Evolutionary conservation across 306 rosid species (phyloP).

Genomic region (Sindora glabra): DNA sequence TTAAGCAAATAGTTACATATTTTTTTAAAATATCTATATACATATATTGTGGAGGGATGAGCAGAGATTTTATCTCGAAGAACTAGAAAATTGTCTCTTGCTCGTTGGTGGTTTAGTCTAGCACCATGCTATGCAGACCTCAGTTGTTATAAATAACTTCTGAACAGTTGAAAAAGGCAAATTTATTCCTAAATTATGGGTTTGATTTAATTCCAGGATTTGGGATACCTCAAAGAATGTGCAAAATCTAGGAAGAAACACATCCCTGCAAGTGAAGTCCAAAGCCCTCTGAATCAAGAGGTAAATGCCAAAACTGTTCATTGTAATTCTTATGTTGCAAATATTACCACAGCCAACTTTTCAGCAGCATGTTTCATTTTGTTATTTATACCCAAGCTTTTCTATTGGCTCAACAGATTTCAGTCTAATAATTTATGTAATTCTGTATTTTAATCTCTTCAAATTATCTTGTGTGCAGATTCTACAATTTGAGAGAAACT

Average conservation of each 20-base stretch:
- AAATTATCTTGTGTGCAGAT: constrained; percentile 41
- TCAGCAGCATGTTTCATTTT: background rate
- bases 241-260: constrained; percentile 35
- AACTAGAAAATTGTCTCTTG: too few species aligned
- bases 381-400: constrained; percentile 8
- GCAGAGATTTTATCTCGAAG: too few species aligned
- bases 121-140: constrained; percentile 14
- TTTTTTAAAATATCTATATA: too few species aligned
- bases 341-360: background rate
- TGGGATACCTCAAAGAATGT: constrained; percentile 38
- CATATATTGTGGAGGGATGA: too few species aligned
- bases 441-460: background rate
- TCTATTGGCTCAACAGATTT: background rate
- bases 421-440: background rate
- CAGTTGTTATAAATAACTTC: background rate
- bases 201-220: constrained; percentile 51
- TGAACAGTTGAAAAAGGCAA: background rate
- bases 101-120: constrained; percentile 12
- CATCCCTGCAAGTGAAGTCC: constrained; percentile 49
- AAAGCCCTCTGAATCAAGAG: constrained; percentile 75
- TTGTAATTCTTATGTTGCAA: constrained; percentile 7
- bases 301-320: constrained; percentile 24
- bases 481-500: constrained; percentile 74
- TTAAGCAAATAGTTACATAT: too few species aligned
- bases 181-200: constrained; percentile 19